Percentiles rank a stretch among this genome's conserved stretches.
Evolutionary conservation across 768 basidiomycete species (phyloP).

Genomic region (Pleurotus tuber-regium): DNA sequence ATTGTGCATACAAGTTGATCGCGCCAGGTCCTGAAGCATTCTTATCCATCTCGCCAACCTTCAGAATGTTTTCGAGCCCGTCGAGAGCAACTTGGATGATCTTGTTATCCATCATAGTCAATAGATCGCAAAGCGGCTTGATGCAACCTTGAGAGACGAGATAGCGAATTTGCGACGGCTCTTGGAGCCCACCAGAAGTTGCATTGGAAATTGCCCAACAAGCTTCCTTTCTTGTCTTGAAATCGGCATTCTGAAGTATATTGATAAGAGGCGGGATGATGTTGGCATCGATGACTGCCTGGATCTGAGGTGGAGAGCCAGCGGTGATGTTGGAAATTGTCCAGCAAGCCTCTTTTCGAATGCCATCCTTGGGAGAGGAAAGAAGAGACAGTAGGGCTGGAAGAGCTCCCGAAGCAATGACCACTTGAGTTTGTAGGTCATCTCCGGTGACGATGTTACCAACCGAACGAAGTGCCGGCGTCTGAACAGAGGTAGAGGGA

Average conservation of each 20-base stretch:
- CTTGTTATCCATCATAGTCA: slow-evolving; percentile 99
- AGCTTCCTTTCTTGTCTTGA: slow-evolving; percentile 99
- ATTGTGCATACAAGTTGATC: slow-evolving; percentile 90
- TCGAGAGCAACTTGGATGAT: slow-evolving; percentile 98
- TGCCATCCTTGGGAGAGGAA: slow-evolving; percentile 97
- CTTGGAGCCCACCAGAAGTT: slow-evolving; percentile 95
- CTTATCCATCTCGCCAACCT: slow-evolving; percentile 96
- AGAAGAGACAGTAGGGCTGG: slow-evolving; percentile 91
- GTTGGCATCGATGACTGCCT: slow-evolving; percentile 96
- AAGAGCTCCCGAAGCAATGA: slow-evolving; percentile 96
- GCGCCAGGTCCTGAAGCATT: slow-evolving; percentile 76
- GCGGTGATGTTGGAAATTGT: slow-evolving; percentile 99
- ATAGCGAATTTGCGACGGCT: slow-evolving; percentile 96
- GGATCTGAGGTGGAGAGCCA: slow-evolving; percentile 95
- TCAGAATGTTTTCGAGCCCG: slow-evolving; percentile 96
- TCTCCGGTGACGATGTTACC: slow-evolving; percentile 99
- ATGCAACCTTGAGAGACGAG: slow-evolving; percentile 98
- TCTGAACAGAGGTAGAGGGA: slow-evolving; percentile 93
- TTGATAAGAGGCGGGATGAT: slow-evolving; percentile 98
- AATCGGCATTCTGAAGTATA: slow-evolving; percentile 95
- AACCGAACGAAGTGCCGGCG: slow-evolving; percentile 95
- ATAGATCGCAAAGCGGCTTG: slow-evolving; percentile 94
- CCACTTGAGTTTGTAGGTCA: slow-evolving; percentile 98
- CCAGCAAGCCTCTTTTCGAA: slow-evolving; percentile 99
- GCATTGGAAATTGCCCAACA: slow-evolving; percentile 99